Conservation (phyloP, 371 early-diverging fungal species). For the Phascolomyces articulosus region DNA sequence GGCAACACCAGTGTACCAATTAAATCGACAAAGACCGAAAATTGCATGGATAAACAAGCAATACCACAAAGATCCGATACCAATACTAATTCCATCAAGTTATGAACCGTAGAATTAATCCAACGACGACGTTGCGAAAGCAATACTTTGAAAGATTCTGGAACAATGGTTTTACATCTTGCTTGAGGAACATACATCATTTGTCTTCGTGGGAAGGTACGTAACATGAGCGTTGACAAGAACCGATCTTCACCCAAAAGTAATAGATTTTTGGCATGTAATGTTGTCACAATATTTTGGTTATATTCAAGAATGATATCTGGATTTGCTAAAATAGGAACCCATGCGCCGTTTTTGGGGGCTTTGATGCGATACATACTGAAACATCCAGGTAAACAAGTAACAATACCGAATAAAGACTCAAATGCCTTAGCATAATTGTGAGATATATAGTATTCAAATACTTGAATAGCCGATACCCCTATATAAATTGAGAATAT, state of each 20-base stretch:
- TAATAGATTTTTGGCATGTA: constrained; percentile 96
- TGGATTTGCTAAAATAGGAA: constrained; percentile 89
- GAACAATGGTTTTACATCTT: constrained; percentile 81
- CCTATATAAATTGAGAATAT: constrained; percentile 18
- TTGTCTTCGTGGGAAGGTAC: constrained; percentile 90
- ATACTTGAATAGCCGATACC: constrained; percentile 68
- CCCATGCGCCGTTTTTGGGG: constrained; percentile 73
- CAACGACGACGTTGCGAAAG: constrained; percentile 89
- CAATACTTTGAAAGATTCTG: constrained; percentile 77
- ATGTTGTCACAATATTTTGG: constrained; percentile 87
- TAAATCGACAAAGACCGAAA: constrained; percentile 82
- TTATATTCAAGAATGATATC: constrained; percentile 90
- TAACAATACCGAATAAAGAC: constrained; percentile 97
- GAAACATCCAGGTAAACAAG: constrained; percentile 98
- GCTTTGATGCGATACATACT: constrained; percentile 88
- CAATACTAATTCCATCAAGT: constrained; percentile 87
- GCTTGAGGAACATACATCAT: constrained; percentile 95
- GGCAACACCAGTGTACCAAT: constrained; percentile 85
- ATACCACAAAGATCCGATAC: constrained; percentile 89
- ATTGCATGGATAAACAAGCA: constrained; percentile 87
- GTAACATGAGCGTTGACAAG: constrained; percentile 92
- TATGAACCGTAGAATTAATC: constrained; percentile 93
- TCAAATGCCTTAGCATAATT: constrained; percentile 96
- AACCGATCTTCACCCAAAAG: constrained; percentile 96
- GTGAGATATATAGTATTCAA: constrained; percentile 97